A percentile compares a stretch with the other conserved stretches of the same genome.
phyloP scores from a whole-genome alignment of 2,329 filamentous ascomycete genomes.

The Rhynchosporium agropyri region DNA sequence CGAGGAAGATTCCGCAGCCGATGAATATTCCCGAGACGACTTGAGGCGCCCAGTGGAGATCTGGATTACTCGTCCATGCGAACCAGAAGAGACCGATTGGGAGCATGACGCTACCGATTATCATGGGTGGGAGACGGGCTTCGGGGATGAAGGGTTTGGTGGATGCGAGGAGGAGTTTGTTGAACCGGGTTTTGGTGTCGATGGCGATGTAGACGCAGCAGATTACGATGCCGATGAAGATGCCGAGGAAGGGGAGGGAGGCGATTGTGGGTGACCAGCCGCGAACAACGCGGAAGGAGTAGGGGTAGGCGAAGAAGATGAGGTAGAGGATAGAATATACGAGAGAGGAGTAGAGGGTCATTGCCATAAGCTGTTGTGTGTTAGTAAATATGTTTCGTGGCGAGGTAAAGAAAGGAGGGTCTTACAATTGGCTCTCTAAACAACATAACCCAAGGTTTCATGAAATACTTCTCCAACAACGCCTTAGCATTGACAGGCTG shows the following conservation, averaged over 20 bases:
- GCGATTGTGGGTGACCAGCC: constrained; percentile 46
- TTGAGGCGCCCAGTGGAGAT: constrained; percentile 47
- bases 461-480: constrained; percentile 37
- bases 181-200: constrained; percentile 44
- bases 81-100: constrained; percentile 55
- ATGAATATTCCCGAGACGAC: constrained; percentile 47
- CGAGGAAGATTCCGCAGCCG: constrained; percentile 48
- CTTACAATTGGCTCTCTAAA: constrained; percentile 37
- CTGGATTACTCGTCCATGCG: constrained; percentile 49
- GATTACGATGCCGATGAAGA: constrained; percentile 45
- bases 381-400: neutral
- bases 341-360: constrained; percentile 36
- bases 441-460: constrained; percentile 32
- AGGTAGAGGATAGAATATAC: constrained; percentile 42
- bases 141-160: constrained; percentile 44
- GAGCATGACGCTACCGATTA: constrained; percentile 48
- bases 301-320: constrained; percentile 52
- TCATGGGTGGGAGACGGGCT: constrained; percentile 51
- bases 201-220: constrained; percentile 38
- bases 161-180: neutral
- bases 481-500: constrained; percentile 42
- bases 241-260: constrained; percentile 48
- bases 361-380: constrained; percentile 9
- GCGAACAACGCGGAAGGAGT: constrained; percentile 47
- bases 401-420: neutral